Percentiles rank a stretch among this genome's conserved stretches.
Conservation (phyloP, 257 asterid genomes). For the Fraxinus quadrangulata region DNA sequence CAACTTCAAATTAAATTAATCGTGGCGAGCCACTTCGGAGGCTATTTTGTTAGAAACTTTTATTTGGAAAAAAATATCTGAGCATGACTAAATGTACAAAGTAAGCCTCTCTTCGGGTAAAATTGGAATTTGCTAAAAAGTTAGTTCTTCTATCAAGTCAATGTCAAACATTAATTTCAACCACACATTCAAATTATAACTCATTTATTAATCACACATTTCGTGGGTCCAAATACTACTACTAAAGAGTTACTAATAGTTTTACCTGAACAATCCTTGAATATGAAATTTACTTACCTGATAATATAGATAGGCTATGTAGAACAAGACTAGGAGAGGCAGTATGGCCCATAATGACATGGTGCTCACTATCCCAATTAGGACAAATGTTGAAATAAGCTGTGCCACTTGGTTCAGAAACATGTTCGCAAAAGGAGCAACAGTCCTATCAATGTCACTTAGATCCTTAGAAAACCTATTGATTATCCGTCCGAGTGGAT, state of each 20-base stretch:
- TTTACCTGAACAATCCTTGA: too few species aligned
- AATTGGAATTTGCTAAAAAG: too few species aligned
- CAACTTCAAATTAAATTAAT: not conserved
- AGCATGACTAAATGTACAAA: not conserved
- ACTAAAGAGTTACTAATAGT: not conserved
- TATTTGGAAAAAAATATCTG: not conserved
- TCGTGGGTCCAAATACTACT: too few species aligned
- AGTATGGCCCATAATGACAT: slow-evolving; percentile 95
- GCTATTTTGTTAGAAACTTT: not conserved
- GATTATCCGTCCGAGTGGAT: slow-evolving; percentile 91
- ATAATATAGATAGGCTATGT: slow-evolving; percentile 81
- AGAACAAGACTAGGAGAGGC: slow-evolving; percentile 93
- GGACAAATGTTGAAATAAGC: slow-evolving; percentile 88
- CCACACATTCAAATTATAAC: too few species aligned
- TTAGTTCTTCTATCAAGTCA: not conserved
- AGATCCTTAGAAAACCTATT: slow-evolving; percentile 93
- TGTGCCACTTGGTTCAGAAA: slow-evolving; percentile 79
- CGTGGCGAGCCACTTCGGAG: not conserved
- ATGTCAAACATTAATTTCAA: not conserved
- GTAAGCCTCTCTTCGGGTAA: too few species aligned
- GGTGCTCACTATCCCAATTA: slow-evolving; percentile 93
- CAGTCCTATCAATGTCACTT: slow-evolving; percentile 88
- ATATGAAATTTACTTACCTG: slow-evolving; percentile 56
- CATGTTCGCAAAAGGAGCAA: slow-evolving; percentile 77
- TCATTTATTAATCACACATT: too few species aligned